Evolutionary conservation across 148 eudicot species (phyloP), one percentile per base, ranked within the genome.

Genomic region (Silene uniflora): DNA sequence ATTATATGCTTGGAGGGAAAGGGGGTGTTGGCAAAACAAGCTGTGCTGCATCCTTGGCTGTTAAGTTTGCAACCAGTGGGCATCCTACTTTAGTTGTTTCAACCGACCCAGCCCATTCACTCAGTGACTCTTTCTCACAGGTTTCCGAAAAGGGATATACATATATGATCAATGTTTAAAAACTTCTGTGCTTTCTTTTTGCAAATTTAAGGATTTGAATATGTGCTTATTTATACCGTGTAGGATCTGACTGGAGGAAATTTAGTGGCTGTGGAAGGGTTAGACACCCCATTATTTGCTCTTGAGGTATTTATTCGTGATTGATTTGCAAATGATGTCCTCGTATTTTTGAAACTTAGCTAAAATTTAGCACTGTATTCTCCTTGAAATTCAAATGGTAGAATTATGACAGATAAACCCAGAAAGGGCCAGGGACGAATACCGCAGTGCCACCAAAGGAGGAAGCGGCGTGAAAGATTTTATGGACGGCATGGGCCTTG

Each of bases 1-100:
- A 91, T 80, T 93, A 94, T 77, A 83, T 94, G 97, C 85, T 94
- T 62, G 98, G 98, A 62, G 98, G 98, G 32, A 94, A 94, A 73
- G 98, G 98, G 54, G 98, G 98, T 64, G 98, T 94, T 79, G 98
- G 98, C 21, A 94, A 93, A 79, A 94, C 98, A n/a, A 94, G 98
- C 75, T 94, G 98, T 79, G 98, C 98, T 71, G 97, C 98, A 10
- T 94, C 98, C 42, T 89, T 94, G 78, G 98, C 98, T 55, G 98
- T 94, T 25, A 94, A 94, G 80, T 94, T 94, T 84, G 98, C 98
- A 47, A 94, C 89, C 72, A 94, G 88, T 85, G 98, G 98, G 25
- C 98, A 94, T 81, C 98, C 98, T 25, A 94, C 98, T 76, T 83
- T 94, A 68, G 97, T 94, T 73, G 98, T 94, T 83, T 94, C 98